phyloP scores from a whole-genome alignment of 495 filamentous ascomycete genomes.

The Penicillium silybi region DNA sequence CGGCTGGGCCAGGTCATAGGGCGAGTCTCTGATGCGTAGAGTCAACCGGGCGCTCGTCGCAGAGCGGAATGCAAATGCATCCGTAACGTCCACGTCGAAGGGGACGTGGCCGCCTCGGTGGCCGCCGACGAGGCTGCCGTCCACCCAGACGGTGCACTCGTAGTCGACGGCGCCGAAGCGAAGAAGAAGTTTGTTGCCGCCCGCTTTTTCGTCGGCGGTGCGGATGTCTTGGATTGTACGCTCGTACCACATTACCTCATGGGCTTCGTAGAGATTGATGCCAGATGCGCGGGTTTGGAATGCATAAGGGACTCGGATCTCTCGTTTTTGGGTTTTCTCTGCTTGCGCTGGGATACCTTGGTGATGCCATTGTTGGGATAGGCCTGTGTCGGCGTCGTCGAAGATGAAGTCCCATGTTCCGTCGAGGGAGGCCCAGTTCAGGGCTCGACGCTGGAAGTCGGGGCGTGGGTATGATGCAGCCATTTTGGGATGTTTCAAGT shows the following conservation, averaged over 20 bases:
- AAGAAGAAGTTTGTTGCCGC: conserved; percentile 20
- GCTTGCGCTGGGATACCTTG: conserved; percentile 20
- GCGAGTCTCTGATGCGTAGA: conserved; percentile 30
- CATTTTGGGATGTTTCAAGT: conserved; percentile 30
- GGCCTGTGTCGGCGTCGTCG: conserved; percentile 51
- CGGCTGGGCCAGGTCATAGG: conserved; percentile 33
- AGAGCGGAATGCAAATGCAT: conserved; percentile 18
- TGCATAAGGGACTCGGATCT: conserved; percentile 54
- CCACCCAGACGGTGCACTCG: conserved; percentile 32
- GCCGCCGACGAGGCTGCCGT: conserved; percentile 20
- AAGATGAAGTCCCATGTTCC: conserved; percentile 55
- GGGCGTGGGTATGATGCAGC: conserved; percentile 39
- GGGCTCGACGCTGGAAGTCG: conserved; percentile 48
- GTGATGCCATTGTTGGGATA: conserved; percentile 30
- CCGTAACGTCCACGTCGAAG: conserved; percentile 34
- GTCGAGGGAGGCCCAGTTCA: conserved; percentile 52
- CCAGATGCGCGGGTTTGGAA: conserved; percentile 56
- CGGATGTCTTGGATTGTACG: conserved; percentile 46
- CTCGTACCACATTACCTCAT: conserved; percentile 61
- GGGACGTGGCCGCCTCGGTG: conserved; percentile 38
- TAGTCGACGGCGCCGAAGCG: conserved; percentile 40
- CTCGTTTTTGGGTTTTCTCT: conserved; percentile 21
- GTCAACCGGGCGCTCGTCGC: conserved; percentile 14
- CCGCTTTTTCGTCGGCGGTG: conserved; percentile 12
- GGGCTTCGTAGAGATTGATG: conserved; percentile 48